Percentiles rank a stretch among this genome's conserved stretches.
Conservation (phyloP, 768 basidiomycete species). For the Rickenella mellea region DNA sequence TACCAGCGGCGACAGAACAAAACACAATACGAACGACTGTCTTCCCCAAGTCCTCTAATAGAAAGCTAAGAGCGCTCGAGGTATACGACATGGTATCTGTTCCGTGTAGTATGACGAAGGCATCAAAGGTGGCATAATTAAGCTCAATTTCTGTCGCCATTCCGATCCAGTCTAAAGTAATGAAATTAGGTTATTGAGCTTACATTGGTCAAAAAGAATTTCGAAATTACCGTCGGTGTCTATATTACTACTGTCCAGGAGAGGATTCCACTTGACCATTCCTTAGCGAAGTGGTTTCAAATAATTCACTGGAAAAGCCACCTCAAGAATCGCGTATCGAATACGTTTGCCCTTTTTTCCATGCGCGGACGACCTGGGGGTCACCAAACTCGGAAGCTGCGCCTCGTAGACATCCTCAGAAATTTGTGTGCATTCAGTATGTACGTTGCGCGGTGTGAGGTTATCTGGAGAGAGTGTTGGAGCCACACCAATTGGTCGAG, state of each 20-base stretch:
- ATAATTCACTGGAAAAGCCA: slow-evolving; percentile 17
- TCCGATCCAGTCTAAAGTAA: slow-evolving; percentile 72
- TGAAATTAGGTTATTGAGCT: slow-evolving; percentile 4
- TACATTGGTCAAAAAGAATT: slow-evolving; percentile 1
- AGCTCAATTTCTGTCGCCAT: slow-evolving; percentile 89
- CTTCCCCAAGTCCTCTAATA: slow-evolving; percentile 89
- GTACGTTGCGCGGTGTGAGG: slow-evolving; percentile 14
- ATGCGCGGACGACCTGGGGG: slow-evolving; percentile 57
- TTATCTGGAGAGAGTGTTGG: slow-evolving; percentile 24
- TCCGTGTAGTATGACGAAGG: slow-evolving; percentile 85
- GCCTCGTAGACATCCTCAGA: slow-evolving; percentile 64
- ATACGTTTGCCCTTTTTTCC: slow-evolving; percentile 64
- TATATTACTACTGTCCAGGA: slow-evolving; percentile 85
- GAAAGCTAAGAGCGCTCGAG: slow-evolving; percentile 80
- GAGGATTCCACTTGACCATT: slow-evolving; percentile 61
- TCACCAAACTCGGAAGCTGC: slow-evolving; percentile 65
- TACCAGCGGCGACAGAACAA: background rate
- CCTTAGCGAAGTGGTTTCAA: background rate
- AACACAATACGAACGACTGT: slow-evolving; percentile 51
- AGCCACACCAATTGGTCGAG: slow-evolving; percentile 51
- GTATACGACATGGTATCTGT: slow-evolving; percentile 91
- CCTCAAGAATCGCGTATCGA: slow-evolving; percentile 80
- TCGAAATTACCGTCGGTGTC: slow-evolving; percentile 56
- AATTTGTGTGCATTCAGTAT: slow-evolving; percentile 33
- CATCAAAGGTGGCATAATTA: slow-evolving; percentile 80